These are phyloP conservation scores for Yamadazyma jaroonii DNA, from an alignment of 1,139 yeast genomes.

Conservation along the genomic window DNA sequence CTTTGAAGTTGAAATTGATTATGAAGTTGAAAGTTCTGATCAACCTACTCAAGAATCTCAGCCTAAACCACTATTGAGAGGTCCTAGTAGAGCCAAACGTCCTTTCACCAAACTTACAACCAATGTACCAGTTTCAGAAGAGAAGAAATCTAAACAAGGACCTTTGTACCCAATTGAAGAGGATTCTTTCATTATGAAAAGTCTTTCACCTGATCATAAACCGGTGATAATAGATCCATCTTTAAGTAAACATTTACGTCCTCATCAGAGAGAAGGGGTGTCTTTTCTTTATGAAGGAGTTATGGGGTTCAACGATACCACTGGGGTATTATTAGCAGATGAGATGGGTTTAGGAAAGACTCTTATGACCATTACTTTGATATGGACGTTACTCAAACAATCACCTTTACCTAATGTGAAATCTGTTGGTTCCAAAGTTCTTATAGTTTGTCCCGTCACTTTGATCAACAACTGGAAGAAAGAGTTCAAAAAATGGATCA, in stretches of 20 bases:
- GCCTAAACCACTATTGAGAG: background rate
- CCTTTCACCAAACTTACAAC: slow-evolving; percentile 9
- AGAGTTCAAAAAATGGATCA: slow-evolving; percentile 91
- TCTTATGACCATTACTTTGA: slow-evolving; percentile 73
- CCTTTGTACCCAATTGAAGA: background rate
- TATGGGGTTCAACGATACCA: slow-evolving; percentile 56
- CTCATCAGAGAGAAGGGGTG: slow-evolving; percentile 87
- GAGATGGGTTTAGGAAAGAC: slow-evolving; percentile 99
- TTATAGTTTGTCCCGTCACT: slow-evolving; percentile 92
- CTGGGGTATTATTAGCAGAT: slow-evolving; percentile 87
- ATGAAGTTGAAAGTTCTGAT: slow-evolving; percentile 24
- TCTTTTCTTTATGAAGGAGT: slow-evolving; percentile 77
- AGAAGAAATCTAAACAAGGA: background rate
- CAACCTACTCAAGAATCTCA: background rate
- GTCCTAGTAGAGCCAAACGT: background rate
- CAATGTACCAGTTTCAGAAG: background rate
- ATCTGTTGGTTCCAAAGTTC: slow-evolving; percentile 50
- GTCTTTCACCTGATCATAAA: slow-evolving; percentile 16
- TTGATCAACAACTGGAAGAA: slow-evolving; percentile 82
- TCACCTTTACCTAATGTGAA: slow-evolving; percentile 47
- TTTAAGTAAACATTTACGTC: slow-evolving; percentile 55
- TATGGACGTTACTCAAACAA: slow-evolving; percentile 83
- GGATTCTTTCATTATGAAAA: slow-evolving; percentile 11
- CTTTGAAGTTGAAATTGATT: slow-evolving; percentile 55
- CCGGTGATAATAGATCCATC: slow-evolving; percentile 74